Evolutionary conservation across 441 rosid species (phyloP), one percentile per base, ranked within the genome.

Genomic region (Euphorbia neoarborescens): DNA sequence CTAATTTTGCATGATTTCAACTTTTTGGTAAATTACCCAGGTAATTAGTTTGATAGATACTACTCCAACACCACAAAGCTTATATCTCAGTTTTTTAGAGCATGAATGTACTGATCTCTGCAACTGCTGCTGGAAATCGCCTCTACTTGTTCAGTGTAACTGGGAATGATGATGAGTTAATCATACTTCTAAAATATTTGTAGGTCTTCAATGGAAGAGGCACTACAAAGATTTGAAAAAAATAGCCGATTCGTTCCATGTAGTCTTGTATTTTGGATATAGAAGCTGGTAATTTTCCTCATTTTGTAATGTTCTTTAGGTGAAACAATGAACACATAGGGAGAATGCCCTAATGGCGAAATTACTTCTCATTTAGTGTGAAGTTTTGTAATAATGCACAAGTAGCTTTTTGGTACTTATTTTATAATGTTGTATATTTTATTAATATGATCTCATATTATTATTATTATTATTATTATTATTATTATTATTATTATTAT

Each of bases 191-290:
- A 60, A 74, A 50, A 62, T 58, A 70, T 37, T 66, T 76, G 75
- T 50, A 89, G 97, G 98, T 69, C 96, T 91, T 74, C 97, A 91
- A 50, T 93, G 97, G 98, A 93, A 93, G 84, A 88, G 98, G 79
- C 86, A 91, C 76, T 93, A 87, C 86, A 81, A 82, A 78, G 97
- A 93, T 74, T 80, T 93, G 73, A 91, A 93, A 82, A 84, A 69
- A 86, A 93, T 93, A 69, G 82, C 98, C 0, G 93, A 87, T 56
- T 91, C 97, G 1, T 93, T 93, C 81, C 96, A 96, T 14, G 88
- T 93, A 6, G 84, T 76, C 70, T 90, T 87, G 74, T 38, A n/a
- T n/a, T n/a, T n/a, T n/a, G 70, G 46, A 56, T 22, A 46, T n/a
- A 73, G 37, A 22, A 54, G 32, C n/a, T 13, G 20, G 61, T 28